Conservation (phyloP, 1,139 yeast genomes). For the Nadsonia commutata region DNA sequence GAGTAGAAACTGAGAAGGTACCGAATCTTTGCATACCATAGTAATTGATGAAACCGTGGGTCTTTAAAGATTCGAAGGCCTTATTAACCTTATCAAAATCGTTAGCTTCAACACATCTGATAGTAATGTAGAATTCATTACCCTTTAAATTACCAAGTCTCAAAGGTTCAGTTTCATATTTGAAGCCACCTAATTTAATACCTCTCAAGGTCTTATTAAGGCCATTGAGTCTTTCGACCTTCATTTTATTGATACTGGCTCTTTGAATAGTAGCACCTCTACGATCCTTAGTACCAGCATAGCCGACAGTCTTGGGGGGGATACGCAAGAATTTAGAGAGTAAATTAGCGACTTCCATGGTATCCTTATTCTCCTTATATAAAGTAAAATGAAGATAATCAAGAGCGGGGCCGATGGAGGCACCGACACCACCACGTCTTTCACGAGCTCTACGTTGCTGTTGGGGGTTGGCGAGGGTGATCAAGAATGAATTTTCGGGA, state of each 20-base stretch:
- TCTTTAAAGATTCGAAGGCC: slow-evolving; percentile 44
- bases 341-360: slow-evolving; percentile 83
- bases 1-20: slow-evolving; percentile 85
- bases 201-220: slow-evolving; percentile 65
- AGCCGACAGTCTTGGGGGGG: slow-evolving; percentile 54
- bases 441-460: slow-evolving; percentile 4
- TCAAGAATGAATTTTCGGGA: slow-evolving; percentile 32
- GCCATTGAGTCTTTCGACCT: slow-evolving; percentile 64
- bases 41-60: slow-evolving; percentile 77
- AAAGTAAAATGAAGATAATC: slow-evolving; percentile 63
- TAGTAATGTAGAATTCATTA: slow-evolving; percentile 72
- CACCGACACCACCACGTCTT: slow-evolving; percentile 16
- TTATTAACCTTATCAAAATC: slow-evolving; percentile 25
- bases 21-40: slow-evolving; percentile 98
- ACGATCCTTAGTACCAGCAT: slow-evolving; percentile 94
- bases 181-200: slow-evolving; percentile 61
- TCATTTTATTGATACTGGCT: slow-evolving; percentile 54
- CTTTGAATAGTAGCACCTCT: slow-evolving; percentile 91
- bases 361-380: slow-evolving; percentile 89
- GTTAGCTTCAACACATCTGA: slow-evolving; percentile 44
- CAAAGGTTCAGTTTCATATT: slow-evolving; percentile 47
- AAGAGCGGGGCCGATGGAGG: slow-evolving; percentile 31
- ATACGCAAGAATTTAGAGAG: slow-evolving; percentile 59
- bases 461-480: slow-evolving; percentile 11
- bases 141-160: slow-evolving; percentile 76